Percentiles rank a stretch among this genome's conserved stretches.
phyloP scores from a whole-genome alignment of 129 eudicot species.

The Flaveria bidentis region DNA sequence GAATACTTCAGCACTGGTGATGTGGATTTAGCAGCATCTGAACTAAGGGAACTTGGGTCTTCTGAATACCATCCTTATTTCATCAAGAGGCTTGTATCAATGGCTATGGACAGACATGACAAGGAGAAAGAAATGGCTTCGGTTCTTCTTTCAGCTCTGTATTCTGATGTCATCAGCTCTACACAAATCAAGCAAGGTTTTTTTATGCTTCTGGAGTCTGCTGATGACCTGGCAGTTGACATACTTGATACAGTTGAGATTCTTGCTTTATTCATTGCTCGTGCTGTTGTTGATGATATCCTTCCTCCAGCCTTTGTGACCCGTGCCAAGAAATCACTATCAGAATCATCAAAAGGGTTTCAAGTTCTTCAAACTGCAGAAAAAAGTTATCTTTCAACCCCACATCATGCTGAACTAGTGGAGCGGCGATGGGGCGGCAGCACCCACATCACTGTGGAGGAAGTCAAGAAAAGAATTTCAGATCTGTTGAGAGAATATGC shows the following conservation, averaged over 20 bases:
- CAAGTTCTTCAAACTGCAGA: conserved; percentile 79
- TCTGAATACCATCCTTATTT: conserved; percentile 89
- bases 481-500: conserved; percentile 78
- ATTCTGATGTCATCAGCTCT: conserved; percentile 74
- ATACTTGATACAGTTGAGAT: conserved; percentile 78
- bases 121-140: conserved; percentile 97
- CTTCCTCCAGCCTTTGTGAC: conserved; percentile 91
- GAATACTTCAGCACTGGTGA: conserved; percentile 83
- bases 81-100: conserved; percentile 81
- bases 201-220: conserved; percentile 85
- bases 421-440: conserved; percentile 96
- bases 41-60: conserved; percentile 77
- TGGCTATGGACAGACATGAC: conserved; percentile 94
- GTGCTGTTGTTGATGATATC: conserved; percentile 92
- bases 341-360: conserved; percentile 68
- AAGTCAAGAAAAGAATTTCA: conserved; percentile 82
- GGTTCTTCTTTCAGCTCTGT: conserved; percentile 79
- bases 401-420: conserved; percentile 93
- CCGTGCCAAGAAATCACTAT: conserved; percentile 57
- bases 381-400: conserved; percentile 93
- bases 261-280: conserved; percentile 79
- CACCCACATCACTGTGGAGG: conserved; percentile 83
- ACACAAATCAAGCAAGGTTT: conserved; percentile 85
- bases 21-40: conserved; percentile 76
- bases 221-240: conserved; percentile 91